Conservation (phyloP, 495 filamentous ascomycete genomes). For the Trichoderma virens region DNA sequence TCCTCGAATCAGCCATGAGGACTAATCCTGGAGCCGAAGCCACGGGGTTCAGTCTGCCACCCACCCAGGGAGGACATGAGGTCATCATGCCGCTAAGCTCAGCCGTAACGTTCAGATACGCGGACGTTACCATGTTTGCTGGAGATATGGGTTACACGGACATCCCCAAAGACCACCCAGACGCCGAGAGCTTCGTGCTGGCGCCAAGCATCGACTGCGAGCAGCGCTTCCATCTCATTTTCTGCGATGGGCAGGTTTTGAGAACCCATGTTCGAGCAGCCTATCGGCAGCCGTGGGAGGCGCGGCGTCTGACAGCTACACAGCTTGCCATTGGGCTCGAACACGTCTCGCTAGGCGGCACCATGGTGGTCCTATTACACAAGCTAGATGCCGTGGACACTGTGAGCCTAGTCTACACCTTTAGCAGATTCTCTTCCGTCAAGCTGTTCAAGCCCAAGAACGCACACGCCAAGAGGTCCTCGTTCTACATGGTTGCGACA, state of each 20-base stretch:
- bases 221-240: conserved; percentile 41
- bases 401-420: conserved; percentile 31
- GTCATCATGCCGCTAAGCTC: conserved; percentile 24
- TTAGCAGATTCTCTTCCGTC: conserved; percentile 38
- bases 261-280: conserved; percentile 33
- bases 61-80: conserved; percentile 33
- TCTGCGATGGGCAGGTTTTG: conserved; percentile 53
- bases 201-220: conserved; percentile 18
- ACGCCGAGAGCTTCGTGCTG: conserved; percentile 32
- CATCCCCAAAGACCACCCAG: conserved; percentile 38
- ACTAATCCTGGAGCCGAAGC: conserved; percentile 29
- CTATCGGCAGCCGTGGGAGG: conserved; percentile 38
- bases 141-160: conserved; percentile 38
- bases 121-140: conserved; percentile 49
- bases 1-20: conserved; percentile 28
- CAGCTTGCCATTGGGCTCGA: conserved; percentile 45
- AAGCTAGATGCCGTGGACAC: conserved; percentile 37
- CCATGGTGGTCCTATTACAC: conserved; percentile 44
- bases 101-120: conserved; percentile 21
- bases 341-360: conserved; percentile 36
- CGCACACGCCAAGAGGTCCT: conserved; percentile 36
- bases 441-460: conserved; percentile 40
- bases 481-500: conserved; percentile 50
- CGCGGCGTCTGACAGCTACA: conserved; percentile 27
- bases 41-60: conserved; percentile 37